Percentiles rank a stretch among this genome's conserved stretches.
phyloP scores from a whole-genome alignment of 345 rosid species.

The Eutrema japonicum region DNA sequence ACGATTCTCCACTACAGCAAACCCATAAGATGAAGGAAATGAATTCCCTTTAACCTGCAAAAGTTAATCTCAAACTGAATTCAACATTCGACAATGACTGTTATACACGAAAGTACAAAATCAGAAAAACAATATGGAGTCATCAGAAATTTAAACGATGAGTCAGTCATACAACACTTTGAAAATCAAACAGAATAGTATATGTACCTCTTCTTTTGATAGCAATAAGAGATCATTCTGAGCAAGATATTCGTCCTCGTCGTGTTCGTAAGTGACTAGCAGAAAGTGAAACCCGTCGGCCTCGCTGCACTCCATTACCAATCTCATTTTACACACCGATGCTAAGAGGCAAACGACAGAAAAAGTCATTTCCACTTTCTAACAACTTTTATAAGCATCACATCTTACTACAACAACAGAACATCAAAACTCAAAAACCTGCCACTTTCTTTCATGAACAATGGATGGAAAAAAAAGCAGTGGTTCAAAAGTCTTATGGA shows the following conservation, averaged over 20 bases:
- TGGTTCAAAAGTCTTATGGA: not conserved
- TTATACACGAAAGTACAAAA: not conserved
- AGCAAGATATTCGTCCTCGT: constrained; percentile 56
- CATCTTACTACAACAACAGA: not conserved
- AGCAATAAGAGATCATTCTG: constrained; percentile 87
- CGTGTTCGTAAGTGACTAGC: constrained; percentile 60
- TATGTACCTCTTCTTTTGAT: constrained; percentile 72
- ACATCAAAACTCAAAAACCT: constrained; percentile 16
- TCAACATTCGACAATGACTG: not conserved
- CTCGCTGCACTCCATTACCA: constrained; percentile 76
- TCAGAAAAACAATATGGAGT: not conserved
- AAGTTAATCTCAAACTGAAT: constrained; percentile 6
- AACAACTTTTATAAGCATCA: not conserved
- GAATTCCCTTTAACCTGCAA: constrained; percentile 63
- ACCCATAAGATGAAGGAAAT: constrained; percentile 73
- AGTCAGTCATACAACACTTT: constrained; percentile 3
- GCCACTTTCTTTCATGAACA: constrained; percentile 12
- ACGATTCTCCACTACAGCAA: constrained; percentile 87
- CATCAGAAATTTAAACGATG: not conserved
- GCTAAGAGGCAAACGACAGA: constrained; percentile 41
- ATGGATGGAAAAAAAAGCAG: not conserved
- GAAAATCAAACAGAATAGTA: not conserved
- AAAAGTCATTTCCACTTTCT: not conserved
- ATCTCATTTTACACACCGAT: constrained; percentile 61
- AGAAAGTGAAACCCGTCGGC: constrained; percentile 71